Percentiles rank a stretch among this genome's conserved stretches.
These are phyloP conservation scores for Lagerstroemia fauriei DNA, from an alignment of 441 rosid genomes.

Conservation along the genomic window DNA sequence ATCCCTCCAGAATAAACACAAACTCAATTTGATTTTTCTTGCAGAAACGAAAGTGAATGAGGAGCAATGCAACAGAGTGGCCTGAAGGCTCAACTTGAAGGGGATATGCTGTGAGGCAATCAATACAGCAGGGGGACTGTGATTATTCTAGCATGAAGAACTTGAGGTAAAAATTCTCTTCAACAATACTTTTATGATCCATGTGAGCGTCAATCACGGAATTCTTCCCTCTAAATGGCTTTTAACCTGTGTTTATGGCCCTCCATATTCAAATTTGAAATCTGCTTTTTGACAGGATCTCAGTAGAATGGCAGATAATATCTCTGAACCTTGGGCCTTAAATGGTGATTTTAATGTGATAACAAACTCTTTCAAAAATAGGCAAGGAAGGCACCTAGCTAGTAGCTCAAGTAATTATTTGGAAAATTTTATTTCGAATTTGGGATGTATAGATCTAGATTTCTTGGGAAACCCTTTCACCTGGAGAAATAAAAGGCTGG, in stretches of 20 bases:
- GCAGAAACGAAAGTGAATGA: no score
- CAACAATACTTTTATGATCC: neutral
- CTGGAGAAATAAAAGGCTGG: neutral
- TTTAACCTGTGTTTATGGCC: neutral
- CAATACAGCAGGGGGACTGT: neutral
- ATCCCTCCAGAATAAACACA: no score
- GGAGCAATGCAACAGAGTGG: no score
- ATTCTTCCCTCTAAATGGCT: neutral
- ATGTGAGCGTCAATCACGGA: no score
- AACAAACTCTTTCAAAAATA: no score
- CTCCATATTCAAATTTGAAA: neutral
- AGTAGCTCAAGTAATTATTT: neutral
- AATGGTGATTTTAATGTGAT: neutral
- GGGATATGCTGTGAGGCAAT: neutral
- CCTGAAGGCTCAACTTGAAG: no score
- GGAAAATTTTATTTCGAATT: neutral
- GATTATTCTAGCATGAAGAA: neutral
- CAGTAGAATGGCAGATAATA: neutral
- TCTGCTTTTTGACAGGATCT: neutral
- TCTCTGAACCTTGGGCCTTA: neutral
- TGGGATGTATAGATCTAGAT: neutral
- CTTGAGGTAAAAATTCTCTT: neutral
- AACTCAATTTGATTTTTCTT: no score
- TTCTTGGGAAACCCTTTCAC: neutral
- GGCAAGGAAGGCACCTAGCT: neutral